Conservation (phyloP, 2,329 filamentous ascomycete genomes). For the Fusarium sterilihyphosum region DNA sequence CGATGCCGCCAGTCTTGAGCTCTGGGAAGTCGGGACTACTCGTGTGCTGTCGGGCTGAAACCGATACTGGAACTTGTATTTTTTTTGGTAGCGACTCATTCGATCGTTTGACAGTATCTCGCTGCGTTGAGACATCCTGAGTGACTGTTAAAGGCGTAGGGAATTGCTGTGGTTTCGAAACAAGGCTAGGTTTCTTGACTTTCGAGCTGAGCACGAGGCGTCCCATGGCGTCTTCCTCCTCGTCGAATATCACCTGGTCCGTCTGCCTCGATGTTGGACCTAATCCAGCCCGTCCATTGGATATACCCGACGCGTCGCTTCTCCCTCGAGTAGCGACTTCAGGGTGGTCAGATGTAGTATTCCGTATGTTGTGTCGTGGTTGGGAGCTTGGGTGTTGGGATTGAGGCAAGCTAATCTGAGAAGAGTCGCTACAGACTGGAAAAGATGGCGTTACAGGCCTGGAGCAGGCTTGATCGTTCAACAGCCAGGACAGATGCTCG, state of each 20-base stretch:
- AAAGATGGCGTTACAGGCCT: constrained; percentile 53
- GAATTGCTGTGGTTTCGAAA: constrained; percentile 53
- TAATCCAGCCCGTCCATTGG: constrained; percentile 38
- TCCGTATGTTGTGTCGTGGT: neutral
- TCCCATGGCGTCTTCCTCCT: constrained; percentile 55
- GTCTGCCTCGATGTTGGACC: constrained; percentile 38
- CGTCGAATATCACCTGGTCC: constrained; percentile 42
- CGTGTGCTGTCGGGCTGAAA: constrained; percentile 3
- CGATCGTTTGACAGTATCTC: constrained; percentile 18
- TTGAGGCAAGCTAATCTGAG: constrained; percentile 40
- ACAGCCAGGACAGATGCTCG: constrained; percentile 67
- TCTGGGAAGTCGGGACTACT: constrained; percentile 49
- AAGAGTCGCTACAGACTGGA: constrained; percentile 46
- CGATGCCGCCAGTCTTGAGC: constrained; percentile 49
- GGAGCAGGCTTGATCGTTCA: constrained; percentile 57
- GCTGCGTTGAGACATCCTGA: constrained; percentile 29
- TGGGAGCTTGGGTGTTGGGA: constrained; percentile 34
- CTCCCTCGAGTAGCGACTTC: constrained; percentile 1
- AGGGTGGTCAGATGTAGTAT: neutral
- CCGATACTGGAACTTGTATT: constrained; percentile 17
- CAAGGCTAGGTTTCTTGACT: constrained; percentile 56
- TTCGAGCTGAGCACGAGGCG: constrained; percentile 55
- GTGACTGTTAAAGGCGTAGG: constrained; percentile 51
- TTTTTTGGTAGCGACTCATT: constrained; percentile 43
- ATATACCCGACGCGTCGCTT: constrained; percentile 8